Conservation (phyloP, 2,329 filamentous ascomycete species). For the Colletotrichum scovillei region DNA sequence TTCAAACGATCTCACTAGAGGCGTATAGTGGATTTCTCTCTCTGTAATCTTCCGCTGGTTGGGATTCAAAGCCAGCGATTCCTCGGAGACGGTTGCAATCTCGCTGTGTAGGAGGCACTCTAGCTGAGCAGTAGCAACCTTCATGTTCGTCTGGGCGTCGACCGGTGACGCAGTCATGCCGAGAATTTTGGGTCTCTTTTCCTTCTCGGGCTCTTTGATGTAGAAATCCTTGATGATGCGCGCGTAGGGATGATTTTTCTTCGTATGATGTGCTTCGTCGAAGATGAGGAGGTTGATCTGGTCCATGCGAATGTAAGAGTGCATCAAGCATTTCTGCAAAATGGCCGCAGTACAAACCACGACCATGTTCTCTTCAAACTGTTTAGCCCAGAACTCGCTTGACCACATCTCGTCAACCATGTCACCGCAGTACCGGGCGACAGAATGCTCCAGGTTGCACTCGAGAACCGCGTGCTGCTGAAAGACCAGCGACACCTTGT, state of each 20-base stretch:
- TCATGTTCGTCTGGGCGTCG: conserved; percentile 81
- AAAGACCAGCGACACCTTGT: conserved; percentile 89
- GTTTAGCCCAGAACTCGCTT: conserved; percentile 61
- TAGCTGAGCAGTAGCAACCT: conserved; percentile 76
- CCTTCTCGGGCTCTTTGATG: conserved; percentile 54
- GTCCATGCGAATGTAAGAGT: conserved; percentile 82
- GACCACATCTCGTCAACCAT: conserved; percentile 58
- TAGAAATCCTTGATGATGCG: conserved; percentile 92
- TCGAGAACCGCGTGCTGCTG: conserved; percentile 88
- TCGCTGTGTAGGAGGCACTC: conserved; percentile 82
- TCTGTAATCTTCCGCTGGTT: conserved; percentile 59
- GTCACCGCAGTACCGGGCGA: conserved; percentile 79
- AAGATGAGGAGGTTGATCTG: conserved; percentile 93
- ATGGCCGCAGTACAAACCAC: conserved; percentile 95
- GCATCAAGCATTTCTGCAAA: conserved; percentile 80
- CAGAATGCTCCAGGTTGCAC: conserved; percentile 81
- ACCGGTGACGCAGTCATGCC: conserved; percentile 98
- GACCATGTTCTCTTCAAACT: conserved; percentile 76
- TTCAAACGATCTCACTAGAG: conserved; percentile 61
- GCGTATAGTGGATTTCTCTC: conserved; percentile 58
- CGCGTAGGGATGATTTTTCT: conserved; percentile 92
- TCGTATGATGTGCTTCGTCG: conserved; percentile 96
- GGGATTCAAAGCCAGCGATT: conserved; percentile 46
- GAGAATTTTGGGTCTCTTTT: conserved; percentile 79
- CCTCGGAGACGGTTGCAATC: conserved; percentile 78